These are phyloP conservation scores for Alternaria triticimaculans DNA, from an alignment of 2,329 filamentous ascomycete genomes.

Conservation along the genomic window DNA sequence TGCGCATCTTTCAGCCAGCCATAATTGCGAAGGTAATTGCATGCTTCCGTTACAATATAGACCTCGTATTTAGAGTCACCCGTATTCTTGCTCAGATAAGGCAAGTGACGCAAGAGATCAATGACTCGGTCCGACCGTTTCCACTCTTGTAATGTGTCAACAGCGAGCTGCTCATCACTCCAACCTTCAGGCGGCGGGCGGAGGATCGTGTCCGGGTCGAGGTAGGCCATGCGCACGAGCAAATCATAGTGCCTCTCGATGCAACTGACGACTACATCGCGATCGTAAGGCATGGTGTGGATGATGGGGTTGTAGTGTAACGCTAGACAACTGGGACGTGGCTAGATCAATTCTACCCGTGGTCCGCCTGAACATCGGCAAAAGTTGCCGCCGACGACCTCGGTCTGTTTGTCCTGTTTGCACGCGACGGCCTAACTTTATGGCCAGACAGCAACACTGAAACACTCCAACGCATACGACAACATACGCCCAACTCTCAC, in stretches of 20 bases:
- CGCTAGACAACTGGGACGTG: not conserved
- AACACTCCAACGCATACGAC: constrained; percentile 1
- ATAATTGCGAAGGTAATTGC: constrained; percentile 9
- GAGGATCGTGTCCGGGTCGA: constrained; percentile 5
- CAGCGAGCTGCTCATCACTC: constrained; percentile 12
- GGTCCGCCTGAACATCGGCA: constrained; percentile 3
- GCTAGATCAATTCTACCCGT: not conserved
- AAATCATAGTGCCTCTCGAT: constrained; percentile 11
- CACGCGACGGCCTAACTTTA: constrained; percentile 30
- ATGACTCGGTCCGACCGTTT: constrained; percentile 12
- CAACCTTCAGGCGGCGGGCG: constrained; percentile 11
- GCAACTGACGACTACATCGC: constrained; percentile 9
- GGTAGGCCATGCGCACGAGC: constrained; percentile 7
- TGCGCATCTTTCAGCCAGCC: not conserved
- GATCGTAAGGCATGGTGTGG: constrained; percentile 6
- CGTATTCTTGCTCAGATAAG: constrained; percentile 4
- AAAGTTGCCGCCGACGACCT: constrained; percentile 14
- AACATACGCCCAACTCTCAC: not conserved
- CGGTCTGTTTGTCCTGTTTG: constrained; percentile 34
- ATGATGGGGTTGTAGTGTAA: not conserved
- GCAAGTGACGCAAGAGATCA: constrained; percentile 15
- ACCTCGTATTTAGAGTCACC: constrained; percentile 2
- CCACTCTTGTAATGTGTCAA: constrained; percentile 8
- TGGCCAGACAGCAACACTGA: constrained; percentile 29
- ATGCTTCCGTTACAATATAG: constrained; percentile 4